Evolutionary conservation across 257 asterid species (phyloP).

Genomic region (Avicennia marina): DNA sequence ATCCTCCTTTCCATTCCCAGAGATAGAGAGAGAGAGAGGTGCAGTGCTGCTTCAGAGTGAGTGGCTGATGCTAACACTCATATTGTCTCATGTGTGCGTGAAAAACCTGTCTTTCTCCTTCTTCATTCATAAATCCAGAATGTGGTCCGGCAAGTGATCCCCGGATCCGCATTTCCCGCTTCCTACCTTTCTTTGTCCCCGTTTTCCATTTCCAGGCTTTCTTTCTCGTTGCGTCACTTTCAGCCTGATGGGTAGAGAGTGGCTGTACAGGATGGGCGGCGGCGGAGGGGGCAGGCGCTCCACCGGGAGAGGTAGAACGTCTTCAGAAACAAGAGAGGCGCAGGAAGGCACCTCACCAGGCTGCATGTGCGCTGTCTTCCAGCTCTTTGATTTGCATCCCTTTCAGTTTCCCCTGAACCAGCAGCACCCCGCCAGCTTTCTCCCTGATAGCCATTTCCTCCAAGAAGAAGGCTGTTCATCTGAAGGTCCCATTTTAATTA

Average conservation of each 20-base stretch:
- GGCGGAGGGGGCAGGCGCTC: conserved; percentile 25
- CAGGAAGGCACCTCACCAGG: conserved; percentile 35
- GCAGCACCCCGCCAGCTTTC: conserved; percentile 19
- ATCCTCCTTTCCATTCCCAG: too few relatives aligned
- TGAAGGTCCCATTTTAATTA: conserved; percentile 34
- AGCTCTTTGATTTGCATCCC: conserved; percentile 62
- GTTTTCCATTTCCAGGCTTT: not conserved
- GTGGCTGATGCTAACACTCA: too few relatives aligned
- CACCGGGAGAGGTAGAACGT: conserved; percentile 25
- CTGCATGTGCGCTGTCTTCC: conserved; percentile 82
- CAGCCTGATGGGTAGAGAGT: conserved; percentile 59
- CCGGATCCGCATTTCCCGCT: conserved; percentile 30
- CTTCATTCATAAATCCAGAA: not conserved
- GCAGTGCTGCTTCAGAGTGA: too few relatives aligned
- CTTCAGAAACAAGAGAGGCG: too few relatives aligned
- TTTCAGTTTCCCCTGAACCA: conserved; percentile 47
- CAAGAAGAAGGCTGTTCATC: conserved; percentile 22
- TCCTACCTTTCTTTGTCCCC: conserved; percentile 6
- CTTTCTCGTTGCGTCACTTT: conserved; percentile 28
- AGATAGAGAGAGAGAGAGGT: too few relatives aligned
- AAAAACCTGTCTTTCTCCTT: too few relatives aligned
- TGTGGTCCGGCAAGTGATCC: not conserved
- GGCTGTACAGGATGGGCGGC: conserved; percentile 62
- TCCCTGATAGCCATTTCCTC: conserved; percentile 7
- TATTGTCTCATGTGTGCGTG: not conserved